Conservation (phyloP, 345 rosid species). For the Salix viminalis region DNA sequence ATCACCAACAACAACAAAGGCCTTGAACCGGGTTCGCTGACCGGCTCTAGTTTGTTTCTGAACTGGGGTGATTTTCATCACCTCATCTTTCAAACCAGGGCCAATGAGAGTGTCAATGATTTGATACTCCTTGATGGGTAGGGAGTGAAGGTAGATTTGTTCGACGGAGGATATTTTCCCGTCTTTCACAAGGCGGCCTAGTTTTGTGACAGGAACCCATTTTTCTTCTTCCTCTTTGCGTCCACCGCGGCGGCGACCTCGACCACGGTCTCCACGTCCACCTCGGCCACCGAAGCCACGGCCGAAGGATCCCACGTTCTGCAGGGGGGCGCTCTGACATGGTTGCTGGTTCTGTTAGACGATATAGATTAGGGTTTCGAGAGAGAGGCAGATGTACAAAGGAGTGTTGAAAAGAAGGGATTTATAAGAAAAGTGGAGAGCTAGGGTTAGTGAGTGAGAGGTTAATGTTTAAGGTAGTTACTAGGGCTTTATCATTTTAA, state of each 20-base stretch:
- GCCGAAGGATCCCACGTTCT: neutral
- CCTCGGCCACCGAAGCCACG: constrained; percentile 44
- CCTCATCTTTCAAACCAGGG: constrained; percentile 81
- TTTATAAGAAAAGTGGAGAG: neutral
- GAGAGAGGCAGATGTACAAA: neutral
- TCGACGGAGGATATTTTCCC: constrained; percentile 50
- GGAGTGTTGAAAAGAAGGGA: neutral
- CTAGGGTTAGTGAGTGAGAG: neutral
- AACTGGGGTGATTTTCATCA: constrained; percentile 89
- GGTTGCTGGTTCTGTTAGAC: neutral
- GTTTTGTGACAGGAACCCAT: constrained; percentile 89
- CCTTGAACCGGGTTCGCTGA: constrained; percentile 71
- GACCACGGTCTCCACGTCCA: neutral
- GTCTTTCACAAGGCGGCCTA: constrained; percentile 67
- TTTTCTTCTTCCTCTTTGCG: constrained; percentile 62
- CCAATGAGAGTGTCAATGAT: constrained; percentile 67
- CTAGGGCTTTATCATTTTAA: neutral
- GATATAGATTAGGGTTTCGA: neutral
- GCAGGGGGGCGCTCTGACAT: neutral
- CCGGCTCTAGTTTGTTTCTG: constrained; percentile 88
- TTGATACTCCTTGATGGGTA: constrained; percentile 87
- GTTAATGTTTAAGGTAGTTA: neutral
- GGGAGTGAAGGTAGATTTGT: constrained; percentile 77
- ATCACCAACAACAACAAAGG: constrained; percentile 66
- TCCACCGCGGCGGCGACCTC: constrained; percentile 45